Evolutionary conservation across 306 rosid species (phyloP), one percentile per base, ranked within the genome.

Genomic region (Macrotyloma uniflorum): DNA sequence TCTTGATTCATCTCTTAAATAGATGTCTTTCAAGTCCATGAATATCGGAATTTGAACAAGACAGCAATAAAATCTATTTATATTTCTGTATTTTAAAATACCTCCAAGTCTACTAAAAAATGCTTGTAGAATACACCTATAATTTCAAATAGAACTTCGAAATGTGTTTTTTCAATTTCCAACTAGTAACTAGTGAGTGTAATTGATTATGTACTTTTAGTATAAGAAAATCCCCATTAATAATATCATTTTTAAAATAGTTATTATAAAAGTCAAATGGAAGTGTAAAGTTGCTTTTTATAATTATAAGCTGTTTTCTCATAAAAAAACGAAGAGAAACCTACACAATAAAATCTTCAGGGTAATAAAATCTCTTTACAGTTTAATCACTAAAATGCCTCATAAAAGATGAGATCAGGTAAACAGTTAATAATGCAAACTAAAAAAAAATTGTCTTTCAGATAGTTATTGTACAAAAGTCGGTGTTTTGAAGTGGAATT

Each of bases 401-500:
- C 46, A 3, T 18, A 43, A 43, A 57, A n/a, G n/a, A 82, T 33
- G 75, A 23, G 18, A 33, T 75, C 15, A 51, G 62, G 67, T 35
- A 67, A 67, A 72, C 26, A 67, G 58, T 5, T 32, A 16, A 42
- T 15, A 16, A 42, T 15, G 16, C 47, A 1, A 68, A 74, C 49
- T 24, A 51, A 22, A 59, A 14, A n/a, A 65, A 23, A 4, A 0
- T 40, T 55, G 33, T 53, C 51, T 51, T n/a, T 11, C 32, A 22
- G 19, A 53, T 26, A 18, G 47, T 55, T 40, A 20, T 14, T 12
- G 30, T 70, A 70, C 71, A 70, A 23, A 70, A 57, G 43, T 46
- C 15, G 36, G 35, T 55, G 18, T 50, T 30, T 18, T 49, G n/a
- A 47, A 67, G 54, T 61, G 55, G 65, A 54, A 83, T 62, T 74